These are phyloP conservation scores for Venustampulla echinocandica DNA, from an alignment of 495 filamentous ascomycete genomes.

Conservation along the genomic window DNA sequence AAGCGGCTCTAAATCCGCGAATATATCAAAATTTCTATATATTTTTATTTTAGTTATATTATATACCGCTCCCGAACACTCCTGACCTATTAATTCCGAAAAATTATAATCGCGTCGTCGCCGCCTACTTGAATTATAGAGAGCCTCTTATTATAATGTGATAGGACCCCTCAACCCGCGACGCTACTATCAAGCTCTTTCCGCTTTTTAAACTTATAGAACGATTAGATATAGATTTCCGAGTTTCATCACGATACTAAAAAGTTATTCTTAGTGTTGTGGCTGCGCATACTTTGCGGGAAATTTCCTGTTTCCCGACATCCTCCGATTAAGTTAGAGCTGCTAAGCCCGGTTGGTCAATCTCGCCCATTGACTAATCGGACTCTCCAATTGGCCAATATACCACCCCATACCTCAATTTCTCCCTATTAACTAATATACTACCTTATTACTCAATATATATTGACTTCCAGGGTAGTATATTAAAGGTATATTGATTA, in stretches of 20 bases:
- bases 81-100: slow-evolving; percentile 8
- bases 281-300: slow-evolving; percentile 6
- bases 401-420: too few species aligned
- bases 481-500: too few species aligned
- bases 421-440: too few species aligned
- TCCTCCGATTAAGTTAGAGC: slow-evolving; percentile 12
- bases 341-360: too few species aligned
- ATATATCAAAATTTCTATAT: slow-evolving; percentile 4
- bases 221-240: slow-evolving; percentile 9
- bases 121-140: slow-evolving; percentile 7
- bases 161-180: slow-evolving; percentile 8
- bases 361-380: too few species aligned
- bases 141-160: slow-evolving; percentile 2
- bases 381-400: too few species aligned
- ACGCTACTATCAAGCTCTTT: slow-evolving; percentile 4
- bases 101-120: slow-evolving; percentile 9
- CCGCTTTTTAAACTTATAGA: slow-evolving; percentile 9
- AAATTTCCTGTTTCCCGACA: slow-evolving; percentile 13
- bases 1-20: slow-evolving; percentile 12
- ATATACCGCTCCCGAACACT: slow-evolving; percentile 9
- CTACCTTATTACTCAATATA: too few species aligned
- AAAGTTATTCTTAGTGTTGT: slow-evolving; percentile 10
- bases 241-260: slow-evolving; percentile 2
- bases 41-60: slow-evolving; percentile 15
- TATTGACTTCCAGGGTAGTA: too few species aligned